phyloP scores from a whole-genome alignment of 257 asterid species.

The Phtheirospermum japonicum region DNA sequence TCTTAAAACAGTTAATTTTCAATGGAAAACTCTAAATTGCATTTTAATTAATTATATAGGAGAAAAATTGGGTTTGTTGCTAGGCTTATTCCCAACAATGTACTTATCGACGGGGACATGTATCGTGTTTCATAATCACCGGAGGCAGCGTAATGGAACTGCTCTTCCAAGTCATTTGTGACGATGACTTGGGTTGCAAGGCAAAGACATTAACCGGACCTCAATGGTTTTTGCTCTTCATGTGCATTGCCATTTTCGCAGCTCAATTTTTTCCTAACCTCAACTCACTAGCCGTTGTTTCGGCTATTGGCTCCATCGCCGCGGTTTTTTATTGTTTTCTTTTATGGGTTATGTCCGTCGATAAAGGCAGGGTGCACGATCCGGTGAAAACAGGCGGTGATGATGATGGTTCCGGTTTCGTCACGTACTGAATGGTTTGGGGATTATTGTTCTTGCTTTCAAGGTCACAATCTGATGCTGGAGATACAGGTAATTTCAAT shows the following conservation, averaged over 20 bases:
- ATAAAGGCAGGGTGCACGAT: constrained; percentile 21
- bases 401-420: constrained; percentile 27
- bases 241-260: constrained; percentile 42
- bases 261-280: constrained; percentile 61
- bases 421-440: constrained; percentile 42
- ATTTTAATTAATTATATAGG: constrained; percentile 14
- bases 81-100: constrained; percentile 60
- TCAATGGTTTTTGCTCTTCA: constrained; percentile 59
- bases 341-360: constrained; percentile 43
- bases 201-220: constrained; percentile 35
- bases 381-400: not conserved
- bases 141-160: constrained; percentile 50
- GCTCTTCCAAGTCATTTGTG: constrained; percentile 34
- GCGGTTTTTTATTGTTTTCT: constrained; percentile 41
- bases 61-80: constrained; percentile 48
- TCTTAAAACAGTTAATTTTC: no score
- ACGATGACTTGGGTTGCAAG: constrained; percentile 22
- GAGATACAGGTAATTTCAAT: constrained; percentile 61
- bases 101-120: constrained; percentile 72
- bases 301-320: constrained; percentile 52
- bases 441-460: constrained; percentile 48
- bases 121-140: constrained; percentile 40
- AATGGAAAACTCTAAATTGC: not conserved
- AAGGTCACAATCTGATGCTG: constrained; percentile 73
- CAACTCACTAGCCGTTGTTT: constrained; percentile 41